phyloP scores from a whole-genome alignment of 2,329 filamentous ascomycete genomes.

The Cladophialophora bantiana region DNA sequence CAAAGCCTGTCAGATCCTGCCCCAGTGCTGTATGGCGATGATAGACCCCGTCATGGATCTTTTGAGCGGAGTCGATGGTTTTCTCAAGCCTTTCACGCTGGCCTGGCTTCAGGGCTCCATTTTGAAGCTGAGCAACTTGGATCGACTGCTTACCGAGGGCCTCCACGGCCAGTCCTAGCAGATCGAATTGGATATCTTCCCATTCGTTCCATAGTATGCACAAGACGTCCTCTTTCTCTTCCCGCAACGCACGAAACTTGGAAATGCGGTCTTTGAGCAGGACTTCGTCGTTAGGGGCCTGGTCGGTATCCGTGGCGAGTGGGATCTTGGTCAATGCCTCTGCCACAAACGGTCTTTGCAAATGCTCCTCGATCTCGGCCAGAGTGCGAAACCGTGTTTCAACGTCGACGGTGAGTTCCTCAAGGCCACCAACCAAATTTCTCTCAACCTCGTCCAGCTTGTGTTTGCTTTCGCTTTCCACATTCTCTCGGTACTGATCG shows the following conservation, averaged over 20 bases:
- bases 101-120: constrained; percentile 24
- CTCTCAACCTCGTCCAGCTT: constrained; percentile 18
- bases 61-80: constrained; percentile 16
- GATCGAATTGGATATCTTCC: constrained; percentile 32
- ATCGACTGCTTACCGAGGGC: constrained; percentile 31
- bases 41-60: background rate
- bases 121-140: constrained; percentile 15
- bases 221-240: constrained; percentile 32
- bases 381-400: constrained; percentile 23
- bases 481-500: constrained; percentile 30
- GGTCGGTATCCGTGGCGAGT: background rate
- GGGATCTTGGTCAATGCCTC: constrained; percentile 25
- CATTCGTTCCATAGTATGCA: constrained; percentile 35
- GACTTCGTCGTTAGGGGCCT: constrained; percentile 12
- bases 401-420: constrained; percentile 25
- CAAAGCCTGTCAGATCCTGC: constrained; percentile 21
- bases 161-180: constrained; percentile 34
- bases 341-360: constrained; percentile 25
- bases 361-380: constrained; percentile 23
- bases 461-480: constrained; percentile 16
- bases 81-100: constrained; percentile 25
- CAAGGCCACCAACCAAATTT: constrained; percentile 17
- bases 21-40: constrained; percentile 15
- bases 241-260: constrained; percentile 23
- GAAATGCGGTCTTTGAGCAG: constrained; percentile 22